Base-by-base conservation (phyloP, 768 basidiomycete genomes). In the Neoboletus subvelutipes region DNA sequence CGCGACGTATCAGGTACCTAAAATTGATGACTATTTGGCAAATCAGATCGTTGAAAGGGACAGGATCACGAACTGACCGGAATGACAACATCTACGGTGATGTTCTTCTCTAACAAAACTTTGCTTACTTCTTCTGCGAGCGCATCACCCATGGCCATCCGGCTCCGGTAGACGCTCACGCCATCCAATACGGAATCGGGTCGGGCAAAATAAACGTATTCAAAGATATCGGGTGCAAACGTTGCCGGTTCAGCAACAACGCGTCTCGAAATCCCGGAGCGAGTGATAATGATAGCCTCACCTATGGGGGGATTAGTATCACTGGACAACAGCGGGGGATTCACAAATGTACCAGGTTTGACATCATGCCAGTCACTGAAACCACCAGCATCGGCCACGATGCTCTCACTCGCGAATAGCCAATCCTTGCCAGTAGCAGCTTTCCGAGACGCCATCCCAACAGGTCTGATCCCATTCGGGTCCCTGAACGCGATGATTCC, bases 121-220 rank as follows among this genome's bases (percentile, higher is more conserved):
- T 82, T 80, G 68, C 82, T 75, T 26, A 97, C 94, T 73, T 95
- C 90, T 42, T 84, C 88, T 1, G 95, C 96, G 47, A 99, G 83
- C 6, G 88, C 84, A 69, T 98, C 95, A 54, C 97, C 97, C 97
- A 99, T 99, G 1, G 97, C 94, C 97, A 98, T 98, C 39, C 97
- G 88, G 68, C 92, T 91, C 46, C 97, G 85, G 73, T 98, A 98
- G 45, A 98, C 97, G 67, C 92, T 94, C 72, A 99, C 87, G 42
- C 96, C 95, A 67, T 99, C 95, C 50, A 99, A 80, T 49, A 98
- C 97, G 7, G 94, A 97, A 76, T 99, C 97, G 0, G 96, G 97
- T 54, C 97, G 87, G 8, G 97, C 94, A 70, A 99, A 94, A 76
- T 99, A 99, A 61, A 99, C 97, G 66, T 85, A 97, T 80, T 99